Percentiles rank a stretch among this genome's conserved stretches.
phyloP scores from a whole-genome alignment of 257 asterid genomes.

The Catharanthus roseus region DNA sequence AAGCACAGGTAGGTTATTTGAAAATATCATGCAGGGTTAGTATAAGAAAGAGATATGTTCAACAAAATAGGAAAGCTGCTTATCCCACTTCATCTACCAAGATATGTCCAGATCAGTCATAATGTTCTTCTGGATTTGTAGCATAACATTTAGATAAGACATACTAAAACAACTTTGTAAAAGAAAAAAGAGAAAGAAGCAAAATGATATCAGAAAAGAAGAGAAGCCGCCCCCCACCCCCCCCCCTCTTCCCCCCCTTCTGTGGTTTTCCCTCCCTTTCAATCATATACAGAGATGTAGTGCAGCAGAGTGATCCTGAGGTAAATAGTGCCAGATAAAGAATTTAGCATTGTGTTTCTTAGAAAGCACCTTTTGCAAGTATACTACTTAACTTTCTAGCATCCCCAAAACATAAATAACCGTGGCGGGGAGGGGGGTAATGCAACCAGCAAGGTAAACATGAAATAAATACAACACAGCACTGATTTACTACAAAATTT shows the following conservation, averaged over 20 bases:
- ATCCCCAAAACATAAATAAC: neutral
- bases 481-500: neutral
- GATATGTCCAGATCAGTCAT: neutral
- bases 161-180: neutral
- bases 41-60: neutral
- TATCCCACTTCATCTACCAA: conserved; percentile 1
- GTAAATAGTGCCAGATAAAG: neutral
- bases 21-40: neutral
- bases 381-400: neutral
- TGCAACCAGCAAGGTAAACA: neutral
- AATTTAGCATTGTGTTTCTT: neutral
- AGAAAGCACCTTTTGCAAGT: neutral
- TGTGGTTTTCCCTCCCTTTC: neutral
- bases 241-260: no score
- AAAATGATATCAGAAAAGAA: neutral
- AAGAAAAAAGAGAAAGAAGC: no score
- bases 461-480: neutral
- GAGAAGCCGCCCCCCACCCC: no score
- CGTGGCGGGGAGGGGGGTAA: neutral
- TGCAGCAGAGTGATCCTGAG: neutral
- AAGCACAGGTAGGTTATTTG: conserved; percentile 11
- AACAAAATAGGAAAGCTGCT: neutral
- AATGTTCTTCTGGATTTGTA: neutral
- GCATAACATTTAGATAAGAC: neutral
- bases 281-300: neutral